phyloP scores from a whole-genome alignment of 2,329 filamentous ascomycete species.

The Fusarium equiseti region DNA sequence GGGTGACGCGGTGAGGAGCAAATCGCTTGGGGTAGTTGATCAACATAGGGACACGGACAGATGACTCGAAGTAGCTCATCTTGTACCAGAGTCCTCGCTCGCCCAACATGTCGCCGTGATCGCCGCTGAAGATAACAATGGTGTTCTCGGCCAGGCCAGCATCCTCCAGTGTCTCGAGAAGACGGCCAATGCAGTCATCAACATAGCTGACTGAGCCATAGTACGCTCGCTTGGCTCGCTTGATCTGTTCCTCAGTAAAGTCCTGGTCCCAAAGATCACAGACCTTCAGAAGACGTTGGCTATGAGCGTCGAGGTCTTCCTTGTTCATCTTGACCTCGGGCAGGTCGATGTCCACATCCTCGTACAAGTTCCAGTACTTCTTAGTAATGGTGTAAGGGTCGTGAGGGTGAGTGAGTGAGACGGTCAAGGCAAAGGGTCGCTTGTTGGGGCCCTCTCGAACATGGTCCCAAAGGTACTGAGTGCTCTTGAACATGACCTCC shows the following conservation, averaged over 20 bases:
- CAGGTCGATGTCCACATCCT: conserved; percentile 86
- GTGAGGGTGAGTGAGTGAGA: conserved; percentile 93
- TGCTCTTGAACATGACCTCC: conserved; percentile 92
- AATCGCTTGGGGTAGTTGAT: conserved; percentile 84
- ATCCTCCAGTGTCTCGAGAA: conserved; percentile 81
- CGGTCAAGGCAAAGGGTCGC: conserved; percentile 87
- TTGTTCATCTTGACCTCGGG: conserved; percentile 83
- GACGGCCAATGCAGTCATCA: conserved; percentile 88
- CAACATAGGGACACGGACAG: conserved; percentile 88
- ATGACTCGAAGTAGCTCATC: conserved; percentile 96
- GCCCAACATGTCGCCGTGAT: conserved; percentile 96
- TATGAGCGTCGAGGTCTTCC: conserved; percentile 87
- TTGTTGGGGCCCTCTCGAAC: conserved; percentile 80
- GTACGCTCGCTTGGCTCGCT: conserved; percentile 86
- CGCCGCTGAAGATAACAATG: conserved; percentile 90
- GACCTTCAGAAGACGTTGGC: conserved; percentile 85
- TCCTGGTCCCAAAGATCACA: conserved; percentile 88
- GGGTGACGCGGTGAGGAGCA: conserved; percentile 77
- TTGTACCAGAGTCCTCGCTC: conserved; percentile 96
- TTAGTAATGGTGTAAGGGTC: conserved; percentile 95
- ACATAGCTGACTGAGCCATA: conserved; percentile 95
- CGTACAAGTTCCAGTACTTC: conserved; percentile 94
- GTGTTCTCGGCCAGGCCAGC: conserved; percentile 87
- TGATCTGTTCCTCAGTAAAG: conserved; percentile 87
- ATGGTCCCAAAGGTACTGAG: conserved; percentile 90